Conservation (phyloP, 768 basidiomycete species). For the Lepiota venenata region DNA sequence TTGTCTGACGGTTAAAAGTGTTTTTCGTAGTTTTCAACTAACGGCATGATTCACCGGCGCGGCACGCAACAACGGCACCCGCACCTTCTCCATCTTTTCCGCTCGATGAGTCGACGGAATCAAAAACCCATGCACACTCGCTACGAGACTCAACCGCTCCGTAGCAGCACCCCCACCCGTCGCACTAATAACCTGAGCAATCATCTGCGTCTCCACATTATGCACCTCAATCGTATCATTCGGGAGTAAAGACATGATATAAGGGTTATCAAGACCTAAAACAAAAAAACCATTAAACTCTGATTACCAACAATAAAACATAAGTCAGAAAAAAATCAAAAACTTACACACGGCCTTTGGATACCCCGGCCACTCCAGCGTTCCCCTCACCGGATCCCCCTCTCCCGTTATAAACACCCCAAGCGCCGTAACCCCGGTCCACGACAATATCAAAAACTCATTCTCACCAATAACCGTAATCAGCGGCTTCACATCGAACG, state of each 20-base stretch:
- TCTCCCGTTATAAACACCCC: constrained; percentile 84
- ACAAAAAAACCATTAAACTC: too few relatives aligned
- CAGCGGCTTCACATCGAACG: constrained; percentile 53
- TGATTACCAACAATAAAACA: too few relatives aligned
- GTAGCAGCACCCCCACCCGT: constrained; percentile 17
- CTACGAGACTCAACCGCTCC: constrained; percentile 28
- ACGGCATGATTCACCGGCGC: neutral
- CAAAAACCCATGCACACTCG: constrained; percentile 42
- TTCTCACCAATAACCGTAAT: constrained; percentile 72
- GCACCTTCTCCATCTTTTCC: constrained; percentile 41
- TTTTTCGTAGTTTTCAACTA: neutral
- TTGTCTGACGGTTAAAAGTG: too few relatives aligned
- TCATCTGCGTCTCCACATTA: constrained; percentile 67
- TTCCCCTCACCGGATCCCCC: constrained; percentile 89
- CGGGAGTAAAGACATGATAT: constrained; percentile 73
- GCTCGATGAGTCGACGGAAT: constrained; percentile 47
- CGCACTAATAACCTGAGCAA: constrained; percentile 65
- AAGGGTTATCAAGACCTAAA: constrained; percentile 78
- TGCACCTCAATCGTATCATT: constrained; percentile 83
- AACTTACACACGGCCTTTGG: constrained; percentile 73
- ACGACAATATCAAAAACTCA: constrained; percentile 86
- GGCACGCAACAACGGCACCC: constrained; percentile 26
- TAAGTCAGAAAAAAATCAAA: too few relatives aligned
- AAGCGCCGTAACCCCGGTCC: constrained; percentile 76
- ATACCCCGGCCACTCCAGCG: constrained; percentile 81